Evolutionary conservation across 495 filamentous ascomycete species (phyloP), one percentile per base, ranked within the genome.

Genomic region (Aspergillus nidulans): DNA sequence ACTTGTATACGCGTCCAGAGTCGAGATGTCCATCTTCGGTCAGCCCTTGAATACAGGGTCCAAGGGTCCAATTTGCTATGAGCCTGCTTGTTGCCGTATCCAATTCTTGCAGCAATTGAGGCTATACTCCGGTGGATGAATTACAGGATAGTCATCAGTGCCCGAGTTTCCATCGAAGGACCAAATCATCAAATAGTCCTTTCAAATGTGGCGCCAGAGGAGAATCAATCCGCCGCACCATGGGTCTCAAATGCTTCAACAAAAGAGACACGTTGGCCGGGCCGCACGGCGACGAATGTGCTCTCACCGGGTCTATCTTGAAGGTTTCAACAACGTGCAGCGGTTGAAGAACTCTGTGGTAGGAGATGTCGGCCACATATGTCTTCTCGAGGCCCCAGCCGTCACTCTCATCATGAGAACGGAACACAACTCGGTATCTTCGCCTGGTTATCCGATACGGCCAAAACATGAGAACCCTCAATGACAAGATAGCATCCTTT

Each of bases 281-380:
- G 43, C 9, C 43, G 32, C 30, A 40, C 19, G 30, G 48, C 42
- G 25, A 28, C 43, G 13, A 55, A 18, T 13, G 34, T 49, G 32
- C 43, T 26, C 49, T 34, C 44, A 49, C 25, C 7, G 15, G 15
- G 44, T 48, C 34, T 36, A 48, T 41, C 8, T 23, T 34, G 38
- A 49, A 55, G 15, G 43, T 53, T 4, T 46, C 26, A 24, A 69
- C 3, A 70, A 18, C 42, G 42, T 51, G 67, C 3, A 70, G 15
- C 42, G 42, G 48, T 53, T 60, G 18, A 53, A 57, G 45, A 47
- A 38, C n/a, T 25, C 55, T 23, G 55, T 43, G 52, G 24, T 53
- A 53, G 1, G 51, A 53, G 19, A 53, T 3, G 16, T 53, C 41
- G 25, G 45, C 41, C 1, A 45, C 51, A 36, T 23, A 46, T 6